These are phyloP conservation scores for Neurospora sp. DNA, from an alignment of 495 filamentous ascomycete genomes.

Conservation along the genomic window DNA sequence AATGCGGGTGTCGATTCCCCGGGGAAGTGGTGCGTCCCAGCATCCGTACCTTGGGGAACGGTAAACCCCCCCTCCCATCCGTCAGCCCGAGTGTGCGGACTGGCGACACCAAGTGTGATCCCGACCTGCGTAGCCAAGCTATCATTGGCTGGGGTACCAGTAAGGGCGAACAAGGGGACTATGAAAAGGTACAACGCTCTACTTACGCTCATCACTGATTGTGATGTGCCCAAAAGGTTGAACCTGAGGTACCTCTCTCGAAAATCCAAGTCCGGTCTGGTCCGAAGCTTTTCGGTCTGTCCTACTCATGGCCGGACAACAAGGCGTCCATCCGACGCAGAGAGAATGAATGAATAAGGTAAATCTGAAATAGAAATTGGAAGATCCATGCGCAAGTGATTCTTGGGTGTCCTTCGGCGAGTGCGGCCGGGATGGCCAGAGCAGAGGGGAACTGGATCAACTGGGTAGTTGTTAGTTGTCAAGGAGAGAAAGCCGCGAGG, in stretches of 20 bases:
- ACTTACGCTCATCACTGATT: background rate
- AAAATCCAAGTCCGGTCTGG: background rate
- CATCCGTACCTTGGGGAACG: background rate
- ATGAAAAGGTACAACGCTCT: background rate
- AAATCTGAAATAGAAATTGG: background rate
- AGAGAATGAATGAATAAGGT: background rate
- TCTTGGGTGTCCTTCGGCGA: background rate
- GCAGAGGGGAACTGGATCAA: background rate
- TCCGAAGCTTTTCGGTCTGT: background rate
- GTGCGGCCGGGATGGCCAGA: background rate
- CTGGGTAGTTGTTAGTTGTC: background rate
- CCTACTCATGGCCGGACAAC: background rate
- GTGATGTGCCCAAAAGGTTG: background rate
- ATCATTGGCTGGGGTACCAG: background rate
- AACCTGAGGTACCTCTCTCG: background rate
- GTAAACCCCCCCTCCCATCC: background rate
- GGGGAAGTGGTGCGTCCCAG: background rate
- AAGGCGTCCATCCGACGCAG: background rate
- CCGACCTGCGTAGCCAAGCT: background rate
- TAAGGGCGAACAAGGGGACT: background rate
- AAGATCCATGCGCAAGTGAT: background rate
- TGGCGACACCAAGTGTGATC: background rate
- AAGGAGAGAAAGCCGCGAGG: background rate
- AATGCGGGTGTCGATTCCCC: background rate
- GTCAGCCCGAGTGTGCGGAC: background rate